A percentile compares a stretch with the other conserved stretches of the same genome.
Evolutionary conservation across 495 filamentous ascomycete species (phyloP).

Genomic region (Pyrenula aspistea): DNA sequence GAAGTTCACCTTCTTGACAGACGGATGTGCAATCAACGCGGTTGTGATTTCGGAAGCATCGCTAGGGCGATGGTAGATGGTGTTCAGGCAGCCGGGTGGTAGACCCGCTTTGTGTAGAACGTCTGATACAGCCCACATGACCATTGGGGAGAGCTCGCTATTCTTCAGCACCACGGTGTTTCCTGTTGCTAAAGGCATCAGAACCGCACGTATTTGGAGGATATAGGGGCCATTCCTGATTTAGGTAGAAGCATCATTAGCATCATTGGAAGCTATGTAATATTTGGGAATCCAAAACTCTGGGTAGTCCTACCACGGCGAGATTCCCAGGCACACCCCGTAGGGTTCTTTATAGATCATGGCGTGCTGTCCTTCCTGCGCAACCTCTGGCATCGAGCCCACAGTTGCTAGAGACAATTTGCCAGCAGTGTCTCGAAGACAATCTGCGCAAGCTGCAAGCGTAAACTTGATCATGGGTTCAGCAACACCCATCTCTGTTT

Average conservation of each 20-base stretch:
- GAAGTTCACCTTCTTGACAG: constrained; percentile 50
- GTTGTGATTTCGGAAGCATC: constrained; percentile 45
- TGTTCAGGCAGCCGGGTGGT: constrained; percentile 43
- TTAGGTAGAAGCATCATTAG: neutral
- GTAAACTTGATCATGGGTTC: constrained; percentile 40
- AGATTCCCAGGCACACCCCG: constrained; percentile 70
- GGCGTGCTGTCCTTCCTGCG: constrained; percentile 42
- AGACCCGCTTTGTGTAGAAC: constrained; percentile 65
- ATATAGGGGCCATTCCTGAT: constrained; percentile 51
- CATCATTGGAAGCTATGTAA: neutral
- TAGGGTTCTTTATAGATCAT: constrained; percentile 68
- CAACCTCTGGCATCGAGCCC: constrained; percentile 50
- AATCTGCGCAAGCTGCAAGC: constrained; percentile 45
- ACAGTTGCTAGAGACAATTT: constrained; percentile 42
- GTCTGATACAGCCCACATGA: constrained; percentile 59
- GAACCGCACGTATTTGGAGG: constrained; percentile 54
- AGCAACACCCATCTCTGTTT: constrained; percentile 58
- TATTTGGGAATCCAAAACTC: neutral
- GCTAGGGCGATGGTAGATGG: constrained; percentile 36
- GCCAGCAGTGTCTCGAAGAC: constrained; percentile 57
- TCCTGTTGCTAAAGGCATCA: constrained; percentile 70
- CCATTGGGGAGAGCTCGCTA: constrained; percentile 61
- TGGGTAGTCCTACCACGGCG: constrained; percentile 53
- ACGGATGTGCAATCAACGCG: constrained; percentile 41
- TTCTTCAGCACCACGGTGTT: constrained; percentile 68